Percentiles rank a stretch among this genome's conserved stretches.
Evolutionary conservation across 768 basidiomycete genomes (phyloP).

Genomic region (Collybia mongolica): DNA sequence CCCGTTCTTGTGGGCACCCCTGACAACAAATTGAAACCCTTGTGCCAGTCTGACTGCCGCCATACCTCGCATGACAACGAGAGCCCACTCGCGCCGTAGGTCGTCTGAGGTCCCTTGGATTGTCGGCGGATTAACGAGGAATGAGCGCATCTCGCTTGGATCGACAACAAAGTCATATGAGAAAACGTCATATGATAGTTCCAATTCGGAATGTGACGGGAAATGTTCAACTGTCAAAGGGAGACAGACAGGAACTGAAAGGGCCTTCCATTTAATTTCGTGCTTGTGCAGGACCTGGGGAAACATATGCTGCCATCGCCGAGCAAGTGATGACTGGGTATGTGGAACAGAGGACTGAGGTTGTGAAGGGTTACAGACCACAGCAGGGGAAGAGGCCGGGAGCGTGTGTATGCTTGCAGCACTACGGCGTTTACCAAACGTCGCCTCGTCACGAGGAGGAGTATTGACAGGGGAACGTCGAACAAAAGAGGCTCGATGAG

Average conservation of each 20-base stretch:
- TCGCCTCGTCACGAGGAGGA: constrained; percentile 69
- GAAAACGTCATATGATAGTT: constrained; percentile 75
- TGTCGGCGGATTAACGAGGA: constrained; percentile 71
- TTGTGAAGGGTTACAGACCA: constrained; percentile 66
- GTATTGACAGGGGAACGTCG: constrained; percentile 67
- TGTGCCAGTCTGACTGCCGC: constrained; percentile 88
- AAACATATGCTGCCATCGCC: constrained; percentile 88
- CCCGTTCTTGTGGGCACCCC: constrained; percentile 31
- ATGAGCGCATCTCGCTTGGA: constrained; percentile 81
- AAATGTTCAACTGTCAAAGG: constrained; percentile 91
- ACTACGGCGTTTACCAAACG: constrained; percentile 55
- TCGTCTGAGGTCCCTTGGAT: constrained; percentile 51
- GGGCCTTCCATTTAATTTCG: constrained; percentile 89
- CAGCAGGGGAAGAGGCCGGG: constrained; percentile 41
- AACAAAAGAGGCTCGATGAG: constrained; percentile 44
- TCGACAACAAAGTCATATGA: constrained; percentile 89
- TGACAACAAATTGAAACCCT: constrained; percentile 91
- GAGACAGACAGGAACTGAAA: constrained; percentile 82
- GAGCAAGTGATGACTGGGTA: constrained; percentile 70
- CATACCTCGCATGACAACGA: constrained; percentile 89
- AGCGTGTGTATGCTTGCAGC: constrained; percentile 34
- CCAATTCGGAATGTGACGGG: constrained; percentile 72
- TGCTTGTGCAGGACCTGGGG: constrained; percentile 73
- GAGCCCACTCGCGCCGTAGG: constrained; percentile 66
- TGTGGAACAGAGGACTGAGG: constrained; percentile 57